These are phyloP conservation scores for Limonomyces culmigenus DNA, from an alignment of 1,284 basidiomycete species.

Conservation along the genomic window DNA sequence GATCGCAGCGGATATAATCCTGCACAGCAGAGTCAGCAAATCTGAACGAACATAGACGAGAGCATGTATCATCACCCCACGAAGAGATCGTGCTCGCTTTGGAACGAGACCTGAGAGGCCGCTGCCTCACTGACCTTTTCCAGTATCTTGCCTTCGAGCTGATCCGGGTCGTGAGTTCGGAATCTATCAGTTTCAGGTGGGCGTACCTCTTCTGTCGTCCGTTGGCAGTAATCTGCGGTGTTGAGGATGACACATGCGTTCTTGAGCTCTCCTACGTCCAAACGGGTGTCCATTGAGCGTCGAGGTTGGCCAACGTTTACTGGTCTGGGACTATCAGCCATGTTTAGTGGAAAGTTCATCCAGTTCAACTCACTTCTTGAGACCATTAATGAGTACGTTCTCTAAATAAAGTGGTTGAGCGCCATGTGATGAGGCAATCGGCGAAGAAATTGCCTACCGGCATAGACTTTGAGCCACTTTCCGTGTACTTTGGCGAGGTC, in stretches of 20 bases:
- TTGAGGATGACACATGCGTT: conserved; percentile 83
- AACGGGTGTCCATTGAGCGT: conserved; percentile 61
- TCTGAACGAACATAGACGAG: conserved; percentile 2
- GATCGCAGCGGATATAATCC: conserved; percentile 72
- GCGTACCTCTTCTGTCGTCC: conserved; percentile 69
- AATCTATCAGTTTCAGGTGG: background rate
- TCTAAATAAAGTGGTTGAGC: conserved; percentile 1
- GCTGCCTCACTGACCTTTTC: conserved; percentile 66
- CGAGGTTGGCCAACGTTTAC: conserved; percentile 24
- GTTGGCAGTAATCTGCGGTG: conserved; percentile 95
- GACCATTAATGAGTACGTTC: conserved; percentile 40
- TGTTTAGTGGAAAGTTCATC: too few relatives aligned
- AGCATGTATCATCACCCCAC: conserved; percentile 40
- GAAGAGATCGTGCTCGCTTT: conserved; percentile 79
- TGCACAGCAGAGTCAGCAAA: conserved; percentile 13
- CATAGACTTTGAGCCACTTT: conserved; percentile 91
- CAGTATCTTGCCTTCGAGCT: conserved; percentile 87
- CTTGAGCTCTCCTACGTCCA: conserved; percentile 57
- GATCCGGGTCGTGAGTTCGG: background rate
- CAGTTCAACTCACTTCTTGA: conserved; percentile 37
- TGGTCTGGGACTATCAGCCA: background rate
- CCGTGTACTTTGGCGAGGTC: conserved; percentile 70
- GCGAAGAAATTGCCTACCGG: too few relatives aligned
- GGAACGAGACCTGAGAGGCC: conserved; percentile 68
- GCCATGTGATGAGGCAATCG: conserved; percentile 6